Conservation (phyloP, 2,329 filamentous ascomycete genomes). For the Fusarium falciforme region DNA sequence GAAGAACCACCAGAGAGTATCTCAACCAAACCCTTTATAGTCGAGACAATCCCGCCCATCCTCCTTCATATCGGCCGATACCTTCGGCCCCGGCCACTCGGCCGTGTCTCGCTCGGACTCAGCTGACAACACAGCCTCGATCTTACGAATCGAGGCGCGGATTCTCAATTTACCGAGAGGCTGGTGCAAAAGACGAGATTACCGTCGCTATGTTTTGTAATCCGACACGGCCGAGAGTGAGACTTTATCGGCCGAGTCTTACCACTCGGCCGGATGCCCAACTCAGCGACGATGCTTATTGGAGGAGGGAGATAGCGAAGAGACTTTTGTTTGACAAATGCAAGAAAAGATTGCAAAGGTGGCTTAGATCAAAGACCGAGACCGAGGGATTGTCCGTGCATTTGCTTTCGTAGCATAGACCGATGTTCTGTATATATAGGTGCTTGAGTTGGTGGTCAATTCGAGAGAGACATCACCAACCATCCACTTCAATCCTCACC, state of each 20-base stretch:
- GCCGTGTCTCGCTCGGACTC: neutral
- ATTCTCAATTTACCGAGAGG: neutral
- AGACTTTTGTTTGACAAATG: neutral
- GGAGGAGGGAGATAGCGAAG: neutral
- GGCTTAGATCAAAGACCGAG: constrained; percentile 11
- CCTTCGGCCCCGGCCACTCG: neutral
- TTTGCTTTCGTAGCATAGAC: rapidly evolving
- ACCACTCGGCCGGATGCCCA: neutral
- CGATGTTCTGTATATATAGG: constrained; percentile 17
- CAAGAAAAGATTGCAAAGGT: neutral
- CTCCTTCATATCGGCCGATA: constrained; percentile 8
- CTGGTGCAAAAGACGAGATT: neutral
- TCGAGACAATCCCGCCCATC: rapidly evolving
- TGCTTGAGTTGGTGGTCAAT: neutral
- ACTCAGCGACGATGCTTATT: constrained; percentile 6
- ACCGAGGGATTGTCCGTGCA: neutral
- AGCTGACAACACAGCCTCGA: neutral
- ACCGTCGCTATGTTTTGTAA: neutral
- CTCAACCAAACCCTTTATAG: constrained; percentile 18
- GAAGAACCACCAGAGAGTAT: neutral
- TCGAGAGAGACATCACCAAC: neutral
- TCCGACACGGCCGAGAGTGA: constrained; percentile 10
- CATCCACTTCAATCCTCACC: neutral
- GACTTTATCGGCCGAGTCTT: neutral
- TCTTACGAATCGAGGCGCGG: constrained; percentile 8